phyloP scores from a whole-genome alignment of 306 rosid genomes.

The Crotalaria pallida region DNA sequence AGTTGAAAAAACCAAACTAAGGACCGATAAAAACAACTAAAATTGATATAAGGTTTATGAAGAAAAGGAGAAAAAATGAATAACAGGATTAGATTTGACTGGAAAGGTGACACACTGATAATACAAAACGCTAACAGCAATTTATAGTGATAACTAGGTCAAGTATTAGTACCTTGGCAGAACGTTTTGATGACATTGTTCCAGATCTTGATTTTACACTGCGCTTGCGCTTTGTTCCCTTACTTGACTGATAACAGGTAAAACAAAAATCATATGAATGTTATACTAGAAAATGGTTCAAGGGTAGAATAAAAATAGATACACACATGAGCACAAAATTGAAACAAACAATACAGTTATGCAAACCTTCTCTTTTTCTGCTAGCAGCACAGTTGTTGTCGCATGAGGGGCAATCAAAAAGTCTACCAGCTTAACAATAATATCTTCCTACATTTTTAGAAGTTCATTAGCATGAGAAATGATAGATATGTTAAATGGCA shows the following conservation, averaged over 20 bases:
- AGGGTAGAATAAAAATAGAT: neutral
- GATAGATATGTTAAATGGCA: neutral
- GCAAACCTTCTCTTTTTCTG: conserved; percentile 75
- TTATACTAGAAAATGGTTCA: neutral
- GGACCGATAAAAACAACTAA: neutral
- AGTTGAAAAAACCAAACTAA: neutral
- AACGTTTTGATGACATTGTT: conserved; percentile 43
- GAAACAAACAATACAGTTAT: neutral
- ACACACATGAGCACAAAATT: neutral
- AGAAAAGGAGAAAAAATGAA: neutral
- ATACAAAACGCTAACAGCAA: neutral
- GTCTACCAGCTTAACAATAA: conserved; percentile 65
- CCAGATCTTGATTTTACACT: conserved; percentile 50
- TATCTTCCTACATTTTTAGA: conserved; percentile 64
- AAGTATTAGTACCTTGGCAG: conserved; percentile 52
- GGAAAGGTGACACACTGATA: neutral
- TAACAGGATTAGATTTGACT: neutral
- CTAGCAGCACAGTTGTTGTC: conserved; percentile 58
- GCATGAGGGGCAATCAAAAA: conserved; percentile 86
- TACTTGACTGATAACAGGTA: conserved; percentile 44
- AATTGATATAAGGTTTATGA: neutral
- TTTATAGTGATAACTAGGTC: neutral
- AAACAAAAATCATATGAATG: conserved; percentile 12
- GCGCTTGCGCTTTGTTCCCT: conserved; percentile 73
- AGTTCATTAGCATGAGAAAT: conserved; percentile 14